Evolutionary conservation across 1,139 yeast species (phyloP).

Genomic region (Diutina neorugosa): DNA sequence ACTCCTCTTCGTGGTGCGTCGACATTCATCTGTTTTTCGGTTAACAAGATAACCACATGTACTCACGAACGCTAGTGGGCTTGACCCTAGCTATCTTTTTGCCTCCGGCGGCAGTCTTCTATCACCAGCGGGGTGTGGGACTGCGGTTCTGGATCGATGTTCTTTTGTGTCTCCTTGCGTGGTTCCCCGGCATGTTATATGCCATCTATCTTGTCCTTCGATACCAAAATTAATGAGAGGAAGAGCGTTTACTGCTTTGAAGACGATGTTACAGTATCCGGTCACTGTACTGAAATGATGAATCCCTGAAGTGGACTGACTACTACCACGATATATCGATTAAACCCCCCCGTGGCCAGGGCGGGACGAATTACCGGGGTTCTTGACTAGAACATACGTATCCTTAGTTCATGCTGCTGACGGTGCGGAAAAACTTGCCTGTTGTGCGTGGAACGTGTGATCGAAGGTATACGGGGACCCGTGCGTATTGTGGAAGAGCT

Average conservation of each 20-base stretch:
- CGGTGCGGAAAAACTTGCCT: neutral
- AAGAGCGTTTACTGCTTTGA: too few relatives aligned
- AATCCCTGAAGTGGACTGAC: too few relatives aligned
- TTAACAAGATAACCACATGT: constrained; percentile 13
- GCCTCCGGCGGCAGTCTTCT: constrained; percentile 65
- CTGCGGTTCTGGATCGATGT: constrained; percentile 50
- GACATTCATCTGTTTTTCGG: neutral
- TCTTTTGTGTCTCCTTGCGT: constrained; percentile 46
- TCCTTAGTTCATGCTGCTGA: neutral
- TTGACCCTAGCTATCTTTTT: constrained; percentile 40
- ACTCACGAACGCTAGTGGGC: constrained; percentile 32
- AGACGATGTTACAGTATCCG: too few relatives aligned
- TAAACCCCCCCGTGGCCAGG: neutral
- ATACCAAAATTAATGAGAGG: too few relatives aligned
- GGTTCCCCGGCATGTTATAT: constrained; percentile 70
- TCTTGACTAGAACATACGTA: neutral
- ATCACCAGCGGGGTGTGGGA: constrained; percentile 46
- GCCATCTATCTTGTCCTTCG: constrained; percentile 49
- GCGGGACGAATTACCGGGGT: neutral
- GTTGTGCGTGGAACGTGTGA: neutral
- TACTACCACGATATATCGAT: too few relatives aligned
- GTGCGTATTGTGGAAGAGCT: too few relatives aligned
- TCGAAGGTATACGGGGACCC: too few relatives aligned
- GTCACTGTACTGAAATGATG: too few relatives aligned
- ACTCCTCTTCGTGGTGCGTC: too few relatives aligned